phyloP scores from a whole-genome alignment of 78 protist genomes.

The Dictyostelium discoideum region DNA sequence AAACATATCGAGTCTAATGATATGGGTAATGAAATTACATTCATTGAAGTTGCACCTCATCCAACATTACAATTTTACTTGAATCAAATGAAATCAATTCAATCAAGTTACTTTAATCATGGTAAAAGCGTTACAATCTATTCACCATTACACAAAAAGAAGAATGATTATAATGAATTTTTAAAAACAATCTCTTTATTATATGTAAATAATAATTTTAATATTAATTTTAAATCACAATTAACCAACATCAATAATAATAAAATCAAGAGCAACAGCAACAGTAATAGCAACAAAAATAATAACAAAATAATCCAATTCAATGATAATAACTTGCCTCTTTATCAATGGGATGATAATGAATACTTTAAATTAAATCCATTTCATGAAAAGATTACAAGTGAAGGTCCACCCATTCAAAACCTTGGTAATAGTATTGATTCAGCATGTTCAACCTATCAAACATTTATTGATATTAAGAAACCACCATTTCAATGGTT shows the following conservation, averaged over 20 bases:
- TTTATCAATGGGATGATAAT: conserved; percentile 31
- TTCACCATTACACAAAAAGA: conserved; percentile 7
- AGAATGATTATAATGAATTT: neutral
- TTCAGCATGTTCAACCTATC: neutral
- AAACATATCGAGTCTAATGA: neutral
- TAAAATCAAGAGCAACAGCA: neutral
- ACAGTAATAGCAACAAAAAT: neutral
- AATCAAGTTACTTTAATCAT: neutral
- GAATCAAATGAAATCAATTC: neutral
- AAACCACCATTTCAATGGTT: conserved; percentile 20
- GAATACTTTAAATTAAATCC: neutral
- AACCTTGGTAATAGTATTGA: neutral
- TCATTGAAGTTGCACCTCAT: conserved; percentile 15
- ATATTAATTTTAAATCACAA: conserved; percentile 1
- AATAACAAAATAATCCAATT: too few relatives aligned
- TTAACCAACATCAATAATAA: neutral
- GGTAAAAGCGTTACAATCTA: neutral
- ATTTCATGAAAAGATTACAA: neutral
- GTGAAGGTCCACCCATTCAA: conserved; percentile 1
- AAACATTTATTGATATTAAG: conserved; percentile 18
- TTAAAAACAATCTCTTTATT: neutral
- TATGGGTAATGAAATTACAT: neutral
- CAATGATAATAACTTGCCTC: neutral
- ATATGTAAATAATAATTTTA: neutral
- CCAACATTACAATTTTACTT: conserved; percentile 27